Evolutionary conservation across 2,329 filamentous ascomycete species (phyloP).

Genomic region (Didymella glomerata): DNA sequence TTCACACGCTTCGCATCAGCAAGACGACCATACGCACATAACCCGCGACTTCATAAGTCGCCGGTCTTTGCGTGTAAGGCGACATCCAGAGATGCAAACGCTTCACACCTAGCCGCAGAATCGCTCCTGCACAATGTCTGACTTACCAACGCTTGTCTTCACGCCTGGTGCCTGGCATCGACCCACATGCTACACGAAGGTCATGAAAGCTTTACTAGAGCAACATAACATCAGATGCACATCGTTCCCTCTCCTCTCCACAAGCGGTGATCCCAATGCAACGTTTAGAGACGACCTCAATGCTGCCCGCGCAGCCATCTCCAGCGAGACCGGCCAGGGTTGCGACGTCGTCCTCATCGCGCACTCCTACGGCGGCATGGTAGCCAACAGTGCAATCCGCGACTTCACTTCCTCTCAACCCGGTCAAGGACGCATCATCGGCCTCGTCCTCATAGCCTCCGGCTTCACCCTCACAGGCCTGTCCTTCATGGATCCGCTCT

Average conservation of each 20-base stretch:
- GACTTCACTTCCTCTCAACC: constrained; percentile 45
- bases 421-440: constrained; percentile 18
- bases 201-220: constrained; percentile 18
- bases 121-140: background rate
- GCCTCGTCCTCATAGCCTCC: constrained; percentile 27
- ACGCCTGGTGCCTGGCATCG: constrained; percentile 28
- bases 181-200: constrained; percentile 23
- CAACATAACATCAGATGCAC: constrained; percentile 16
- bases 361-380: constrained; percentile 38
- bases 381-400: constrained; percentile 58
- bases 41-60: background rate
- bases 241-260: constrained; percentile 22
- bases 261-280: constrained; percentile 17
- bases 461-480: constrained; percentile 28
- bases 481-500: constrained; percentile 27
- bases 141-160: constrained; percentile 15
- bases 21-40: background rate
- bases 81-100: background rate
- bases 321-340: constrained; percentile 10
- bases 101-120: background rate
- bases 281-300: constrained; percentile 30
- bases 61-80: too few species aligned
- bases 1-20: background rate
- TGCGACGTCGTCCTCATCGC: constrained; percentile 58
- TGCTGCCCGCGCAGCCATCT: constrained; percentile 16